Evolutionary conservation across 2,329 filamentous ascomycete genomes (phyloP).

Genomic region (Sporothrix luriei): DNA sequence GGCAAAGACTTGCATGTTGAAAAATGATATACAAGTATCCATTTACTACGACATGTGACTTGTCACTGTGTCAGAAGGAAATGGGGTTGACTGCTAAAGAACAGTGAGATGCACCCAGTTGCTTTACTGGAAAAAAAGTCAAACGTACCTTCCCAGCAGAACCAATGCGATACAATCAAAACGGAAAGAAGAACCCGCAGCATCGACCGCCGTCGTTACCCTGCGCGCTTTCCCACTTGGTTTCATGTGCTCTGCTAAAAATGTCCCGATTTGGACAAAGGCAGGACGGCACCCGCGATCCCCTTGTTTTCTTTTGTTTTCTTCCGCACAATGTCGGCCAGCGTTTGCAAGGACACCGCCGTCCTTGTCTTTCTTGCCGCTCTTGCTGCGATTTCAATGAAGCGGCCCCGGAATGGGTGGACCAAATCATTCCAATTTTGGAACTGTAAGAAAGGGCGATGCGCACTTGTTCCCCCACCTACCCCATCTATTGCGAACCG

Average conservation of each 20-base stretch:
- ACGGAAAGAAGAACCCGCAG: neutral
- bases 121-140: neutral
- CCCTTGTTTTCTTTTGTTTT: too few relatives aligned
- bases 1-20: neutral
- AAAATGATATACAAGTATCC: neutral
- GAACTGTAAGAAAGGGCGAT: slow-evolving; percentile 6
- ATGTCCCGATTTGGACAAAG: slow-evolving; percentile 5
- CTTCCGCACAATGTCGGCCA: neutral
- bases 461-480: slow-evolving; percentile 8
- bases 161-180: neutral
- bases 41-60: neutral
- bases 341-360: neutral
- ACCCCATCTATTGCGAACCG: slow-evolving; percentile 1
- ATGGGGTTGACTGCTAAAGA: neutral
- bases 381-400: slow-evolving; percentile 7
- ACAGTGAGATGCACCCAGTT: neutral
- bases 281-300: slow-evolving; percentile 5
- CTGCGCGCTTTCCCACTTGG: neutral
- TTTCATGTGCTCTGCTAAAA: slow-evolving; percentile 13
- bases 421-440: neutral
- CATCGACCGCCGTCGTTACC: neutral
- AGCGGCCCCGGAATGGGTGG: neutral
- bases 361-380: neutral
- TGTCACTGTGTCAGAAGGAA: neutral
- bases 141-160: neutral